These are phyloP conservation scores for Schizochytrium sp. DNA, from an alignment of 108 stramenopile genomes.

Conservation along the genomic window DNA sequence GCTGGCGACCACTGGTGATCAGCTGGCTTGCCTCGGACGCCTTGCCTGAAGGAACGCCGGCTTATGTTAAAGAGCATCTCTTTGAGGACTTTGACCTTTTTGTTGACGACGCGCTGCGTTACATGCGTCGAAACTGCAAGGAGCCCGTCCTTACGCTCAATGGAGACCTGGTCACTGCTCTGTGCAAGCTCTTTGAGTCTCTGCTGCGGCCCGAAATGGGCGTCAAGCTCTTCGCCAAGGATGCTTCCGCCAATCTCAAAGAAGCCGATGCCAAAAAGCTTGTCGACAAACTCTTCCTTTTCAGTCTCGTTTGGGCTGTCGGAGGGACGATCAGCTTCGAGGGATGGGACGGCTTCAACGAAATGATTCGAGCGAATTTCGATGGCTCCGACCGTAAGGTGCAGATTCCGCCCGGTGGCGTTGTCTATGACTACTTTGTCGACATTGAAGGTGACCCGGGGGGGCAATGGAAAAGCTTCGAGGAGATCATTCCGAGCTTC, in stretches of 20 bases:
- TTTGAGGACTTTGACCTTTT: constrained; percentile 32
- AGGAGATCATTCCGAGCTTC: constrained; percentile 43
- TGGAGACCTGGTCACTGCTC: constrained; percentile 45
- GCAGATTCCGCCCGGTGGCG: constrained; percentile 29
- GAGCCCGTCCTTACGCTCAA: constrained; percentile 52
- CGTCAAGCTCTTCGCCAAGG: neutral
- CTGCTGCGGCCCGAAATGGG: constrained; percentile 19
- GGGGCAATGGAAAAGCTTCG: constrained; percentile 40
- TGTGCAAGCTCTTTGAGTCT: constrained; percentile 38
- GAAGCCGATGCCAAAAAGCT: constrained; percentile 22
- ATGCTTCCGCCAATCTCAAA: neutral
- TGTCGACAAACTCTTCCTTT: constrained; percentile 49
- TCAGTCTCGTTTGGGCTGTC: constrained; percentile 46
- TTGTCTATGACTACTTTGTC: constrained; percentile 46
- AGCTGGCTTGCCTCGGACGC: constrained; percentile 38
- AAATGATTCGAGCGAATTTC: constrained; percentile 18
- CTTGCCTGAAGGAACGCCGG: constrained; percentile 38
- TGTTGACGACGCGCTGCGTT: constrained; percentile 32
- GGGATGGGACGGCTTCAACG: constrained; percentile 33
- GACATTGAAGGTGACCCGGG: constrained; percentile 24
- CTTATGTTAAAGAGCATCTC: constrained; percentile 27
- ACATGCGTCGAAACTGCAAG: constrained; percentile 32
- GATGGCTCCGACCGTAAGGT: constrained; percentile 26
- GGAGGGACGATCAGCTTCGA: constrained; percentile 37
- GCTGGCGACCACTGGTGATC: constrained; percentile 51